phyloP scores from a whole-genome alignment of 202 grass and related monocot species.

The Hordeum pubiflorum region DNA sequence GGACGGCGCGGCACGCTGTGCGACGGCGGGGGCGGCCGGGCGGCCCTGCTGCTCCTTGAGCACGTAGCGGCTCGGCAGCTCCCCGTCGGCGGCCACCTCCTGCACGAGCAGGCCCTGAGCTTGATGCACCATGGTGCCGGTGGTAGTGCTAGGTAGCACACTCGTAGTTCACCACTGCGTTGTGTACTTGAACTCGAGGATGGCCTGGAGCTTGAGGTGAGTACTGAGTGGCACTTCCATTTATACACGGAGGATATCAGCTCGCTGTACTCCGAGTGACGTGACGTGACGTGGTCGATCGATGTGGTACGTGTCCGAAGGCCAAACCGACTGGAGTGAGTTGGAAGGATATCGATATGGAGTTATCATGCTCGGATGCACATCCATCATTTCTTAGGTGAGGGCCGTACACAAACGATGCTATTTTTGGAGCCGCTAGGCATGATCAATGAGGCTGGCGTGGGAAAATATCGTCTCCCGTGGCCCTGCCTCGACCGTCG shows the following conservation, averaged over 20 bases:
- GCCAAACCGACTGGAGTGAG: not conserved
- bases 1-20: not conserved
- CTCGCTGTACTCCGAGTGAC: not conserved
- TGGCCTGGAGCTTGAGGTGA: not conserved
- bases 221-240: not conserved
- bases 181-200: not conserved
- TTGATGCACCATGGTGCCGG: conserved; percentile 33
- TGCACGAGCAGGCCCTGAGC: conserved; percentile 45
- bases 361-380: too few species aligned
- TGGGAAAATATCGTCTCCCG: too few species aligned
- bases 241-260: not conserved
- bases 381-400: too few species aligned
- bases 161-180: not conserved
- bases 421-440: too few species aligned
- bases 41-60: conserved; percentile 22
- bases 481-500: too few species aligned
- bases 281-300: not conserved
- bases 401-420: too few species aligned
- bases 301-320: not conserved
- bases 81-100: conserved; percentile 27
- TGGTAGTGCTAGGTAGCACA: too few species aligned
- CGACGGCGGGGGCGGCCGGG: not conserved
- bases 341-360: too few species aligned
- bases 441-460: too few species aligned
- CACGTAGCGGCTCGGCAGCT: conserved; percentile 41